Evolutionary conservation across 148 eudicot genomes (phyloP).

Genomic region (Beta vulgaris): DNA sequence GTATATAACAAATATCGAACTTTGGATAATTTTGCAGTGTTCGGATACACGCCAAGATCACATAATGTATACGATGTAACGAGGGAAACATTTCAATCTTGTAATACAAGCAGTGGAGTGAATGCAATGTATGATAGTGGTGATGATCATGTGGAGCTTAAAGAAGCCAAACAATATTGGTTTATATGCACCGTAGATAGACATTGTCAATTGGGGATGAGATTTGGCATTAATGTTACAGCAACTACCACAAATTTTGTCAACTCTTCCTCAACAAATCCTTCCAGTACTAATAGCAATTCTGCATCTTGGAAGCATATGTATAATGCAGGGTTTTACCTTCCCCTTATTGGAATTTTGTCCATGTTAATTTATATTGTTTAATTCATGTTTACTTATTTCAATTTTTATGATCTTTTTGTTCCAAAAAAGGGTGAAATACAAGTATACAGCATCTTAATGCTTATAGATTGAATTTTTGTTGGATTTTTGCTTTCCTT

Average conservation of each 20-base stretch:
- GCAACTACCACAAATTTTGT: neutral
- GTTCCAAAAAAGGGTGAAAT: neutral
- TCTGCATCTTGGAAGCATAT: neutral
- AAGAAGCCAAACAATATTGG: constrained; percentile 40
- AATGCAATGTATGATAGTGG: constrained; percentile 39
- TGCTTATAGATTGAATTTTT: neutral
- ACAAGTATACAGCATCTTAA: too few relatives aligned
- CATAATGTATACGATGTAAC: constrained; percentile 50
- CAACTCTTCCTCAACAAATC: neutral
- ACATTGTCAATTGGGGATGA: constrained; percentile 50
- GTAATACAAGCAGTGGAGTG: constrained; percentile 38
- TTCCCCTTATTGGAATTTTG: constrained; percentile 13
- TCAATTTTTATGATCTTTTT: neutral
- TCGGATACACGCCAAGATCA: constrained; percentile 28
- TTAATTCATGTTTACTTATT: neutral
- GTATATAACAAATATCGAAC: neutral
- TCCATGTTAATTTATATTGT: constrained; percentile 10
- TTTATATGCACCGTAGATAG: constrained; percentile 38
- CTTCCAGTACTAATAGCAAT: neutral
- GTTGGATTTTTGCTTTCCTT: neutral
- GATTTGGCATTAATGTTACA: constrained; percentile 30
- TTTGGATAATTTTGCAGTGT: constrained; percentile 31
- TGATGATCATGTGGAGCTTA: constrained; percentile 38
- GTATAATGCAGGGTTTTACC: constrained; percentile 7
- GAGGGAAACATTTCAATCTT: constrained; percentile 33